Evolutionary conservation across 208 protist genomes (phyloP).

Genomic region (Leishmania braziliensis): DNA sequence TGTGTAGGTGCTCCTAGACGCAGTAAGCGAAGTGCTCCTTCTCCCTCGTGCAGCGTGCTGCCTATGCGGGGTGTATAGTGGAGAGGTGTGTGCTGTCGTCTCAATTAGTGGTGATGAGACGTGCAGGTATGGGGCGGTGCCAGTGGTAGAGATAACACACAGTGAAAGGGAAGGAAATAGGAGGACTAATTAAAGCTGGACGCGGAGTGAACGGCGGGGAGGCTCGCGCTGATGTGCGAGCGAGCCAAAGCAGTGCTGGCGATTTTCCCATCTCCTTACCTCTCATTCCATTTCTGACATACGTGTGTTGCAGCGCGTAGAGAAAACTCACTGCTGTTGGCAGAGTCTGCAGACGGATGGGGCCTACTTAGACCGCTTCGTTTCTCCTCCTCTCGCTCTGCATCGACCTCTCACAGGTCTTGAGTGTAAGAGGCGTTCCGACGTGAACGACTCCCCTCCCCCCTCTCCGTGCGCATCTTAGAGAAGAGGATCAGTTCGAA

Average conservation of each 20-base stretch:
- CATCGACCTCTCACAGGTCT: background rate
- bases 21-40: background rate
- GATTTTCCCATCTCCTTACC: background rate
- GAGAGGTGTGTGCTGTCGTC: background rate
- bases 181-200: background rate
- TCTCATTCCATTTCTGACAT: background rate
- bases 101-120: background rate
- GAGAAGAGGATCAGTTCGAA: background rate
- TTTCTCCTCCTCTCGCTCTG: background rate
- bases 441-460: background rate
- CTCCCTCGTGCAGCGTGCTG: background rate
- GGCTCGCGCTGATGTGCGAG: background rate
- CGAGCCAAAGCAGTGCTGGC: background rate
- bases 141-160: background rate
- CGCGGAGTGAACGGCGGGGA: background rate
- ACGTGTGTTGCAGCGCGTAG: background rate
- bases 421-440: background rate
- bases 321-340: background rate
- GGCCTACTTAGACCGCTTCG: background rate
- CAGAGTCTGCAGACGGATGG: background rate
- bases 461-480: background rate
- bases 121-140: background rate
- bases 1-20: background rate
- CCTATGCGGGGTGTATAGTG: background rate
- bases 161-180: conserved; percentile 1